Evolutionary conservation across 768 basidiomycete species (phyloP), one percentile per base, ranked within the genome.

Genomic region (Russula compacta): DNA sequence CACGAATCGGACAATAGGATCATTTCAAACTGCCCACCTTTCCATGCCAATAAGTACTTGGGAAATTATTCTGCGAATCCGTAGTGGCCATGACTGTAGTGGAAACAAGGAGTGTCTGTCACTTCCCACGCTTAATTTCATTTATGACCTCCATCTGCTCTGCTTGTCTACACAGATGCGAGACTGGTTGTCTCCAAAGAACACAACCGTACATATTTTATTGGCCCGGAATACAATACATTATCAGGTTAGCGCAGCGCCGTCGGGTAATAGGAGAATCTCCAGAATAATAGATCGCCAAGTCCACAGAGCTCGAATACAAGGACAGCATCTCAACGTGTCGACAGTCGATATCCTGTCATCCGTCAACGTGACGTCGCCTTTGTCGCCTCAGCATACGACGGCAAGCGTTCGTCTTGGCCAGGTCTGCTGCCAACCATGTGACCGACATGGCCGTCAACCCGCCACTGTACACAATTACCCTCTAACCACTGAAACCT

Each of bases 391-490:
- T 64, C 60, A 9, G 47, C 43, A 46, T 64, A 64, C 39, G 59
- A 55, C 17, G 58, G 58, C 8, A 84, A 71, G 39, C 80, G 79
- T 14, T 83, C 81, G 33, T 76, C 77, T 2, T 55, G 56, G 15
- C 67, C 71, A 3, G 70, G 67, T 4, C 71, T 66, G 7, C 72
- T 68, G 8, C 73, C 75, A 8, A 69, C 60, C 65, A 83, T 68
- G 38, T 50, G 29, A 15, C 84, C 83, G n/a, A 86, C 77, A 67
- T 85, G 81, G 0, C 79, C 78, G 53, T 87, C 84, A 15, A 85
- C 75, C 64, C 78, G 76, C 86, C 86, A 87, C 0, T 76, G 75
- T 79, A 79, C 82, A 63, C 85, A 80, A 64, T 85, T 87, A 1
- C 79, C 86, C 58, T 81, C 83, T 66, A 74, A 73, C 86, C 86